Conservation (phyloP, 2,329 filamentous ascomycete species). For the Xenoacremonium recifei region DNA sequence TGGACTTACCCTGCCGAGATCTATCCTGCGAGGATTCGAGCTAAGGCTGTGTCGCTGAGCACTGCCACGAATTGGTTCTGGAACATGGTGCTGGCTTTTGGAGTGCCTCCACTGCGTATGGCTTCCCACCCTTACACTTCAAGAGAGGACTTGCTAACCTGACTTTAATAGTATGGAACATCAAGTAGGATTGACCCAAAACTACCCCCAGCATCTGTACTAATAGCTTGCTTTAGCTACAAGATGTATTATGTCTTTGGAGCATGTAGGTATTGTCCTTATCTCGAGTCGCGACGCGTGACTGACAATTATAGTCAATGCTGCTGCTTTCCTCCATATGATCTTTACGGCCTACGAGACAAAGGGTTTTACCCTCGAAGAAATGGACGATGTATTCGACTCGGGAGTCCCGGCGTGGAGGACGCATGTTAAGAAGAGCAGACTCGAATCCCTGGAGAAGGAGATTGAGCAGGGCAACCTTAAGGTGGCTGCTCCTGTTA, state of each 20-base stretch:
- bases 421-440: constrained; percentile 38
- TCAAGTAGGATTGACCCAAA: constrained; percentile 46
- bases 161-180: constrained; percentile 44
- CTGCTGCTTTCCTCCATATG: constrained; percentile 66
- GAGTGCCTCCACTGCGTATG: constrained; percentile 48
- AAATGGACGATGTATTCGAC: constrained; percentile 73
- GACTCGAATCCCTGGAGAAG: constrained; percentile 45
- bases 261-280: constrained; percentile 39
- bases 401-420: constrained; percentile 59
- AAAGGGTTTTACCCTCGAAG: constrained; percentile 71
- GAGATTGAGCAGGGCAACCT: constrained; percentile 48
- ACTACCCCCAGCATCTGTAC: background rate
- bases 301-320: constrained; percentile 61
- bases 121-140: background rate
- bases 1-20: constrained; percentile 51
- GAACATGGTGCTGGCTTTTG: constrained; percentile 33
- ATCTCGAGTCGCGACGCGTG: background rate
- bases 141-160: constrained; percentile 1
- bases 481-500: constrained; percentile 30
- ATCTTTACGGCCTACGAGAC: constrained; percentile 64
- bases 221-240: constrained; percentile 34
- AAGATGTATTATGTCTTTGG: constrained; percentile 75
- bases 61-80: constrained; percentile 37
- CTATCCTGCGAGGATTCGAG: constrained; percentile 40
- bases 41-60: constrained; percentile 43